Evolutionary conservation across 2,329 filamentous ascomycete genomes (phyloP).

Genomic region (Myriosclerotinia curreyana): DNA sequence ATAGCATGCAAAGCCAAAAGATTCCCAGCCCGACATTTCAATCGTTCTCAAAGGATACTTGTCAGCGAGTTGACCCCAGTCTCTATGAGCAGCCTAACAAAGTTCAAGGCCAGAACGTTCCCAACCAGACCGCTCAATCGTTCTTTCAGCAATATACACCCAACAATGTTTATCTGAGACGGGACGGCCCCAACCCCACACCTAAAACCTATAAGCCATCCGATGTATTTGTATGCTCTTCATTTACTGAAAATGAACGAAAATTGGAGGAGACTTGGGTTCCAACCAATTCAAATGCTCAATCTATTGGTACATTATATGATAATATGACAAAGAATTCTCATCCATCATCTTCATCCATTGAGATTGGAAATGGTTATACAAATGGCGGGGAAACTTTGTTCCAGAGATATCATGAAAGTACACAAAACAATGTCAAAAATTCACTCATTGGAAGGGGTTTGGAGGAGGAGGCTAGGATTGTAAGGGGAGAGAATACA

Average conservation of each 20-base stretch:
- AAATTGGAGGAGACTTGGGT: background rate
- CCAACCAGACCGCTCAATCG: no score
- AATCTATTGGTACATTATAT: background rate
- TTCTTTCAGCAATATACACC: no score
- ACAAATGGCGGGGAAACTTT: constrained; percentile 23
- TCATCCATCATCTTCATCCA: background rate
- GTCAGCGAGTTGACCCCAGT: no score
- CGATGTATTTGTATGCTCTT: background rate
- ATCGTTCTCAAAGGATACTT: background rate
- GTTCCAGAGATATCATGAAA: constrained; percentile 30
- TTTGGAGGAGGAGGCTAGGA: background rate
- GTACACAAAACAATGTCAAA: background rate
- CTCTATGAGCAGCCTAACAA: no score
- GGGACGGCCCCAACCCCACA: no score
- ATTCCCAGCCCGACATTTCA: background rate
- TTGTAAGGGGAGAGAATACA: constrained; percentile 10
- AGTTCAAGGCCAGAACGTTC: no score
- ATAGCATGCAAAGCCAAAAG: background rate
- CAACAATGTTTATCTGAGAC: no score
- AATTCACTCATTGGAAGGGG: constrained; percentile 2
- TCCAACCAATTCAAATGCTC: background rate
- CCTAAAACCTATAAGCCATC: no score
- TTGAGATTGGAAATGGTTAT: no score
- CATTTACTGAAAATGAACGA: background rate
- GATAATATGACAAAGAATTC: background rate